Base-by-base conservation (phyloP, 805 yeast species). In the Yamadazyma akitaensis region DNA sequence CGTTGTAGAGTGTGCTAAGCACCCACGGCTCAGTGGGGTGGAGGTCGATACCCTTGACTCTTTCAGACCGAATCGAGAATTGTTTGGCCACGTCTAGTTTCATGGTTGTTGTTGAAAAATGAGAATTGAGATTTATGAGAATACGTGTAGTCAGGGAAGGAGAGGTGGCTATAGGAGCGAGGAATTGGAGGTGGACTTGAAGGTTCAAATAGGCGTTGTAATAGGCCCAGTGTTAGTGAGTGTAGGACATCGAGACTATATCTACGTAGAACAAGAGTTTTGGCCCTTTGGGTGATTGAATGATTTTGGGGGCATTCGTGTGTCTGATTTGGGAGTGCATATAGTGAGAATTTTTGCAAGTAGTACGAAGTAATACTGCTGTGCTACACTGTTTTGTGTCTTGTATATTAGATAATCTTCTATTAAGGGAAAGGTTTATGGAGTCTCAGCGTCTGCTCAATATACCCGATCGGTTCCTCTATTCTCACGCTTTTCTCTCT, bases 1-100 rank as follows among this genome's bases (percentile, higher is more conserved):
- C 99, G 42, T 91, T 86, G 68, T 88, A 90, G 49, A 88, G 75
- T n/a, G 97, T 89, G 44, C 92, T 84, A 60, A 90, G 75, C 43
- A 90, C 82, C 98, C 98, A 92, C 44, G 99, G 98, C 67, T 94
- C 99, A 17, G 91, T 76, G 19, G 99, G 99, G 66, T 94, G 99
- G 76, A 94, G 87, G 69, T 94, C 99, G 62, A 94, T 85, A 42
- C 97, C 97, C 69, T 94, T 94, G 64, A 94, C 97, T 66, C 99
- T 84, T 66, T 91, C 97, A 34, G 97, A 85, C 60, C 97, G 88
- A 52, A 94, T 81, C 56, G 89, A 85, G 68, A 91, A 88, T 59
- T 84, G 84, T 74, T 87, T 88, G 79, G 85, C 62, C 50, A 64
- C 70, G 65, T 63, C 75, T 70, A 70, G 66, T 61, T 69, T 68